Conservation (phyloP, 306 rosid genomes). For the Mucuna pruriens region DNA sequence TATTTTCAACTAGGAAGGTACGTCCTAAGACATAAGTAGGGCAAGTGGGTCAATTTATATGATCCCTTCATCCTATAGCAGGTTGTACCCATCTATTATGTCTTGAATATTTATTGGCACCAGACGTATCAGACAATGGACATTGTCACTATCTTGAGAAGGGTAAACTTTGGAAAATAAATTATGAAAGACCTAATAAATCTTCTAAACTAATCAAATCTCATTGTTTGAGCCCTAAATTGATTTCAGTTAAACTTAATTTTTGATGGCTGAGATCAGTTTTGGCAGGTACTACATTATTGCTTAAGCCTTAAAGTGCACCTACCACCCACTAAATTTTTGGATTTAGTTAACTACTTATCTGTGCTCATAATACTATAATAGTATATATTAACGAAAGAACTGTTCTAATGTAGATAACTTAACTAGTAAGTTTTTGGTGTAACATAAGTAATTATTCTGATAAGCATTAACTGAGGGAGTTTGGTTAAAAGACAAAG, state of each 20-base stretch:
- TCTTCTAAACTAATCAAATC: not conserved
- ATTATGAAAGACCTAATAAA: not conserved
- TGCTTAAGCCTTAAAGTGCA: conserved; percentile 28
- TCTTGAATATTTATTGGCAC: conserved; percentile 28
- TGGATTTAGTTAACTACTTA: conserved; percentile 26
- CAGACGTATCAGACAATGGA: conserved; percentile 15
- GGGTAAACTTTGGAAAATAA: not conserved
- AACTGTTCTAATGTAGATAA: conserved; percentile 4
- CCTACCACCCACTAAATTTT: conserved; percentile 34
- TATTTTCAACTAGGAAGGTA: not conserved
- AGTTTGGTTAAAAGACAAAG: conserved; percentile 34
- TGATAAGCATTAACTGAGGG: not conserved
- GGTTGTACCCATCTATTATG: conserved; percentile 27
- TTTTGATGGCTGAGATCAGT: conserved; percentile 15
- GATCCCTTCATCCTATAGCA: conserved; percentile 24
- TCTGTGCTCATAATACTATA: not conserved
- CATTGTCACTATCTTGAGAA: conserved; percentile 4
- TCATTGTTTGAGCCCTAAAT: not conserved
- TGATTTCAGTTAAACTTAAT: not conserved
- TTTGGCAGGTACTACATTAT: conserved; percentile 19
- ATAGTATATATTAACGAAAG: not conserved
- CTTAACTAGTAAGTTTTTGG: conserved; percentile 37
- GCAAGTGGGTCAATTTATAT: conserved; percentile 39
- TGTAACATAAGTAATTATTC: conserved; percentile 3
- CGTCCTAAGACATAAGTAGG: not conserved